A percentile compares a stretch with the other conserved stretches of the same genome.
phyloP scores from a whole-genome alignment of 345 rosid species.

The Salix arbutifolia region DNA sequence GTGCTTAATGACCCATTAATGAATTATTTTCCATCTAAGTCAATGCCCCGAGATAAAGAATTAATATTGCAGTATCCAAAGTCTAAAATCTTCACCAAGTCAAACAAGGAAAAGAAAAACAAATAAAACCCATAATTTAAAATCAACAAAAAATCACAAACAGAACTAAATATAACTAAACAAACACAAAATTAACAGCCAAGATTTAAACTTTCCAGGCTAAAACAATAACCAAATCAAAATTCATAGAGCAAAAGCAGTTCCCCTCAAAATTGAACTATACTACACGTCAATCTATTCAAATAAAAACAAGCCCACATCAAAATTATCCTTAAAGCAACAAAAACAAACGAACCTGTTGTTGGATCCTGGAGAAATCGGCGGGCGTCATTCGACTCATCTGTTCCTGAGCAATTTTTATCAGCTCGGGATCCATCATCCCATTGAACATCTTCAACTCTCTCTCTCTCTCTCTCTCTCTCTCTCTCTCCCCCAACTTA shows the following conservation, averaged over 20 bases:
- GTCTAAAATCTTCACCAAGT: neutral
- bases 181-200: neutral
- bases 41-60: neutral
- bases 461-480: neutral
- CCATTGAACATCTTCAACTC: slow-evolving; percentile 56
- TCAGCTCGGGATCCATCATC: slow-evolving; percentile 93
- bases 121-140: neutral
- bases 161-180: neutral
- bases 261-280: neutral
- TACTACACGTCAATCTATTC: neutral
- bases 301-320: neutral
- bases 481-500: neutral
- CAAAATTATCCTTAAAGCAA: neutral
- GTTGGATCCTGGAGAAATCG: slow-evolving; percentile 50
- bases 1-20: neutral
- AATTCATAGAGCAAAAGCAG: neutral
- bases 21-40: neutral
- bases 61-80: neutral
- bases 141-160: neutral
- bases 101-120: neutral
- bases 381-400: slow-evolving; percentile 90
- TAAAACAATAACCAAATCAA: neutral
- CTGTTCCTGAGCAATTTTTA: slow-evolving; percentile 88
- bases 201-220: neutral
- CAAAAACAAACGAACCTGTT: slow-evolving; percentile 17